Evolutionary conservation across 352 stramenopile genomes (phyloP).

Genomic region (Globisporangium irregulare): DNA sequence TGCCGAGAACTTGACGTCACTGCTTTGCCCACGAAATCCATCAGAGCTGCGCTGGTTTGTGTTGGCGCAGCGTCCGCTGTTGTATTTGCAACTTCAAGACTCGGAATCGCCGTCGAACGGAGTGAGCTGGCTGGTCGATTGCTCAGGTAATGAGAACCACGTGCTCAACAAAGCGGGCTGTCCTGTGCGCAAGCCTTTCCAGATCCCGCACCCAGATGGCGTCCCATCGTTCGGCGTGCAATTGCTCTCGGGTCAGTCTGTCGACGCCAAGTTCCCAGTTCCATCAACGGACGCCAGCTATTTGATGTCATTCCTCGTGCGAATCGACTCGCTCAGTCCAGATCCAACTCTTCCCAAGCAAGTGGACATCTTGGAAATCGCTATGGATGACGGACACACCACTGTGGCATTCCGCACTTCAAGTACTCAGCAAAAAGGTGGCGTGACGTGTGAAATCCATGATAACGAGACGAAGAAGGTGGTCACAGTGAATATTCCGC

Average conservation of each 20-base stretch:
- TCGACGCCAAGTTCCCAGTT: slow-evolving; percentile 17
- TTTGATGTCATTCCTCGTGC: slow-evolving; percentile 47
- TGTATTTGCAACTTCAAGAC: slow-evolving; percentile 71
- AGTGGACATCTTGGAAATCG: slow-evolving; percentile 21
- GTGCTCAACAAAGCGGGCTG: slow-evolving; percentile 22
- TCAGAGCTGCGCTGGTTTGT: slow-evolving; percentile 44
- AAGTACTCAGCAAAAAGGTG: neutral
- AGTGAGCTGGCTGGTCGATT: slow-evolving; percentile 35
- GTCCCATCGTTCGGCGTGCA: slow-evolving; percentile 34
- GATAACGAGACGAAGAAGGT: neutral
- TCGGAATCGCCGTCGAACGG: slow-evolving; percentile 4
- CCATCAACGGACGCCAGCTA: slow-evolving; percentile 6
- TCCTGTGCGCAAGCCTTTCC: slow-evolving; percentile 58
- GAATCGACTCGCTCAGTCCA: slow-evolving; percentile 19
- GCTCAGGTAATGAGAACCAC: slow-evolving; percentile 50
- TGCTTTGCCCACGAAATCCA: slow-evolving; percentile 31
- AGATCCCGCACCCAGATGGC: slow-evolving; percentile 25
- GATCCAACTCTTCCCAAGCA: neutral
- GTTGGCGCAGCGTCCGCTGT: slow-evolving; percentile 28
- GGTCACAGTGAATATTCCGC: neutral
- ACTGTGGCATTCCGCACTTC: slow-evolving; percentile 6
- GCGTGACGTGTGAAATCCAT: slow-evolving; percentile 7
- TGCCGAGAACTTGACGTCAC: slow-evolving; percentile 28
- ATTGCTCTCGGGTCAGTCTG: slow-evolving; percentile 25
- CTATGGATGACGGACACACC: slow-evolving; percentile 1